Evolutionary conservation across 2,329 filamentous ascomycete genomes (phyloP).

Genomic region (Stagonosporopsis tanaceti): DNA sequence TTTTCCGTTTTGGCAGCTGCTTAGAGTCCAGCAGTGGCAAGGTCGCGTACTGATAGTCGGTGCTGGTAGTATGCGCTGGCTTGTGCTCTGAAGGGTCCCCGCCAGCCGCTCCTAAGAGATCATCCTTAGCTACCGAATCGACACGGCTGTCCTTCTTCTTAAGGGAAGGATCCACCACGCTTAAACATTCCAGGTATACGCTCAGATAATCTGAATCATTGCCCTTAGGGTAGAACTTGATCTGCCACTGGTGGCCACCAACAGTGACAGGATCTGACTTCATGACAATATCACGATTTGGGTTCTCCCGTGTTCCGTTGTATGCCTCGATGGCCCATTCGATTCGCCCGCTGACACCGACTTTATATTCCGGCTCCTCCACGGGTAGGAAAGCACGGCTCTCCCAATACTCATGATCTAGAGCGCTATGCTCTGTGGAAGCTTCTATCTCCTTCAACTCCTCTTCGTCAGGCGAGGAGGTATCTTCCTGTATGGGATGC

Average conservation of each 20-base stretch:
- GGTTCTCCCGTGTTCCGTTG: constrained; percentile 67
- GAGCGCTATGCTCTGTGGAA: constrained; percentile 61
- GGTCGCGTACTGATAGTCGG: constrained; percentile 41
- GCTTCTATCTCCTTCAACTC: constrained; percentile 66
- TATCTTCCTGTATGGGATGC: constrained; percentile 65
- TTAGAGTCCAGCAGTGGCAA: constrained; percentile 47
- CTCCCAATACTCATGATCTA: constrained; percentile 67
- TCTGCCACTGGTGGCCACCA: constrained; percentile 69
- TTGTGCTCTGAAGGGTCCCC: constrained; percentile 16
- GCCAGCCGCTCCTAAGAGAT: background rate
- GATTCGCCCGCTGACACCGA: constrained; percentile 63
- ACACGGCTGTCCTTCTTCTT: constrained; percentile 25
- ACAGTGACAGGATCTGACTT: constrained; percentile 64
- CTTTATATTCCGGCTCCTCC: constrained; percentile 65
- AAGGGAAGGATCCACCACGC: constrained; percentile 42
- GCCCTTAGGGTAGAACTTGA: constrained; percentile 70
- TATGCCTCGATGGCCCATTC: constrained; percentile 67
- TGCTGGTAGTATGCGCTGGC: constrained; percentile 1
- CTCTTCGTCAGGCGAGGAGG: constrained; percentile 62
- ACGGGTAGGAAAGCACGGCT: constrained; percentile 63
- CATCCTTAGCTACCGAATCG: constrained; percentile 11
- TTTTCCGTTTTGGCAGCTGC: constrained; percentile 50
- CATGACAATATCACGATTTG: constrained; percentile 66
- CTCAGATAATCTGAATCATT: constrained; percentile 67
- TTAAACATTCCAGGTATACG: constrained; percentile 69